A percentile compares a stretch with the other conserved stretches of the same genome.
Evolutionary conservation across 2,329 filamentous ascomycete genomes (phyloP).

Genomic region (Ophioceras dolichostomum): DNA sequence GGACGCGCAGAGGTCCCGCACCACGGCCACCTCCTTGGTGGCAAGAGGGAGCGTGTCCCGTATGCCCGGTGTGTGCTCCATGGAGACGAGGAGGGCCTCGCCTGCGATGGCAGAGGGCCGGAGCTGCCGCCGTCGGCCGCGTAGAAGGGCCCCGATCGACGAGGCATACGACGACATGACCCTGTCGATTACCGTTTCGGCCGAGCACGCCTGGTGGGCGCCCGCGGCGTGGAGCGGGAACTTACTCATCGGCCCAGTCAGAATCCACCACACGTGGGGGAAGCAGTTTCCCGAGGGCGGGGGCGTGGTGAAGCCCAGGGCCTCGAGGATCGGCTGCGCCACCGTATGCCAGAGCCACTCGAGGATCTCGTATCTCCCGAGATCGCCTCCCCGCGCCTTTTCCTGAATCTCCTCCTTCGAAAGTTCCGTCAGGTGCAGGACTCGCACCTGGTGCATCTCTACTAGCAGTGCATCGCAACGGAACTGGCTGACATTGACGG

Average conservation of each 20-base stretch:
- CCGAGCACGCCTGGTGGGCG: background rate
- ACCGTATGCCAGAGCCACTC: background rate
- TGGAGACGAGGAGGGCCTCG: background rate
- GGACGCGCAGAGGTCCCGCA: too few species aligned
- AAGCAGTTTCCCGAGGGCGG: background rate
- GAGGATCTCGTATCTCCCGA: too few species aligned
- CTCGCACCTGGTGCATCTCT: too few species aligned
- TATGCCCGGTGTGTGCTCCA: background rate
- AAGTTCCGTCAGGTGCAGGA: too few species aligned
- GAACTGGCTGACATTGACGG: too few species aligned
- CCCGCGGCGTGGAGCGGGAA: background rate
- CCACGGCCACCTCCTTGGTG: background rate
- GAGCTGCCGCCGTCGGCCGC: too few species aligned
- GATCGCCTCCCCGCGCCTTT: too few species aligned
- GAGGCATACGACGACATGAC: background rate
- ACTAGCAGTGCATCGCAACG: too few species aligned
- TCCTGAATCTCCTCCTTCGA: too few species aligned
- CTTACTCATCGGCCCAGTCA: background rate
- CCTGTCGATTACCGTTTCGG: background rate
- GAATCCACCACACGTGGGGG: background rate
- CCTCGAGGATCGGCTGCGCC: background rate
- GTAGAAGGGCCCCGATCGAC: background rate
- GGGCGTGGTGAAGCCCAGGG: background rate
- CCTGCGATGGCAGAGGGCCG: too few species aligned
- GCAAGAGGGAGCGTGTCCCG: background rate